Evolutionary conservation across 495 filamentous ascomycete genomes (phyloP), one percentile per base, ranked within the genome.

Genomic region (Penicillium coprophilum): DNA sequence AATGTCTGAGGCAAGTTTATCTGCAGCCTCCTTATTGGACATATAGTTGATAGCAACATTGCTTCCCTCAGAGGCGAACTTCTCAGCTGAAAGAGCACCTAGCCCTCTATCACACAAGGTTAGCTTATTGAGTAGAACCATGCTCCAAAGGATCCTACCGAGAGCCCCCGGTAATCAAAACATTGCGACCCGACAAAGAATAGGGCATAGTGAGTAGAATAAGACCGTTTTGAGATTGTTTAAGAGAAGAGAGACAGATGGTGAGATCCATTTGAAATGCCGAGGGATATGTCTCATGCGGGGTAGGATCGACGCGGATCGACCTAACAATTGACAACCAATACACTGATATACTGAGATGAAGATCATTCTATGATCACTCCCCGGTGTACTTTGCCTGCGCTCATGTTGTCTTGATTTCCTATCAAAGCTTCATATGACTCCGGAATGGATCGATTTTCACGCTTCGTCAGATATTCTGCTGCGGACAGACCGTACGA

Each of bases 21-120:
- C 72, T 2, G 88, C 88, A 2, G 73, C 70, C 19, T 75, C 69
- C 40, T 65, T 68, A 63, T 73, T 83, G 21, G 79, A 79, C 55
- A 79, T 70, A 62, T 88, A 91, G 66, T 90, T 90, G 65, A 92
- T 84, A 15, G 83, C 85, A 45, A 91, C 68, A 62, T 89, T 88
- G 59, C 73, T 81, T 28, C 85, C 85, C 59, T 87, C 80, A 8
- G 75, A 69, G 6, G 87, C 88, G 64, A 90, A 90, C 36, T 86
- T 87, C 36, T 80, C 70, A 30, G 75, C 79, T 4, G 88, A 74
- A 9, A 83, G 52, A 43, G 84, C 87, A 20, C 88, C 88, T 4
- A 90, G 77, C 12, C 88, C 87, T 62, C 85, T 87, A 55, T 51
- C 40, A 11, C 15, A 30, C 12, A 10, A 9, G 2, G 39, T 60